phyloP scores from a whole-genome alignment of 1,139 yeast genomes.

The Scheffersomyces cryptocercus region DNA sequence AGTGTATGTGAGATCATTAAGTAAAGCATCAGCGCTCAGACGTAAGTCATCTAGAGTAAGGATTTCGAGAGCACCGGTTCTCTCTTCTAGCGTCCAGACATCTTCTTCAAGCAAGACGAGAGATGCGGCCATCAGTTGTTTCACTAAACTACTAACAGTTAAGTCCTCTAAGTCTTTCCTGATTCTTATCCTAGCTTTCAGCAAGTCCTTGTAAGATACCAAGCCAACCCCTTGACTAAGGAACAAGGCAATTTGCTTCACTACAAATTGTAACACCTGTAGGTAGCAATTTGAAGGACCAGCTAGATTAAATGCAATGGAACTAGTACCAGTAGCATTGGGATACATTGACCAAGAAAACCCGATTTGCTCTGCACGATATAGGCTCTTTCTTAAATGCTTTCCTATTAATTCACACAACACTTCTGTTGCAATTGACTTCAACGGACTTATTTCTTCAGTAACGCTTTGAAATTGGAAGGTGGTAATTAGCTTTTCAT shows the following conservation, averaged over 20 bases:
- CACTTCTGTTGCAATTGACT: conserved; percentile 49
- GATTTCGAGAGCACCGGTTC: conserved; percentile 40
- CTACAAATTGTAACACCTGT: conserved; percentile 24
- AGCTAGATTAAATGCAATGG: conserved; percentile 47
- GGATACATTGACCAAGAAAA: conserved; percentile 57
- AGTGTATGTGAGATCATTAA: conserved; percentile 27
- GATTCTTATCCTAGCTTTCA: conserved; percentile 43
- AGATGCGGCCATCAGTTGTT: conserved; percentile 47
- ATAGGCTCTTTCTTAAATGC: conserved; percentile 39
- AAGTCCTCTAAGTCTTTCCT: conserved; percentile 45
- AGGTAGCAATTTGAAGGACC: conserved; percentile 48
- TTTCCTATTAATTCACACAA: conserved; percentile 47
- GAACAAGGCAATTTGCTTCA: conserved; percentile 17
- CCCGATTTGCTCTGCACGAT: conserved; percentile 52
- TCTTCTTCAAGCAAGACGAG: conserved; percentile 53
- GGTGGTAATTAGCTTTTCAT: conserved; percentile 36
- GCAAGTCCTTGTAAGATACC: conserved; percentile 32
- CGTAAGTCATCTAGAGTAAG: conserved; percentile 24
- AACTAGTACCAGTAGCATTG: conserved; percentile 49
- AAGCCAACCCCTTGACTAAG: conserved; percentile 8
- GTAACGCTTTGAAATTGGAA: conserved; percentile 40
- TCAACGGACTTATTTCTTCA: conserved; percentile 26
- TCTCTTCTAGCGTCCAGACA: conserved; percentile 51
- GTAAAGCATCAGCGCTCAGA: conserved; percentile 18
- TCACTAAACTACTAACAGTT: conserved; percentile 36